Conservation (phyloP, 2,329 filamentous ascomycete species). For the Paracamarosporium sp. region DNA sequence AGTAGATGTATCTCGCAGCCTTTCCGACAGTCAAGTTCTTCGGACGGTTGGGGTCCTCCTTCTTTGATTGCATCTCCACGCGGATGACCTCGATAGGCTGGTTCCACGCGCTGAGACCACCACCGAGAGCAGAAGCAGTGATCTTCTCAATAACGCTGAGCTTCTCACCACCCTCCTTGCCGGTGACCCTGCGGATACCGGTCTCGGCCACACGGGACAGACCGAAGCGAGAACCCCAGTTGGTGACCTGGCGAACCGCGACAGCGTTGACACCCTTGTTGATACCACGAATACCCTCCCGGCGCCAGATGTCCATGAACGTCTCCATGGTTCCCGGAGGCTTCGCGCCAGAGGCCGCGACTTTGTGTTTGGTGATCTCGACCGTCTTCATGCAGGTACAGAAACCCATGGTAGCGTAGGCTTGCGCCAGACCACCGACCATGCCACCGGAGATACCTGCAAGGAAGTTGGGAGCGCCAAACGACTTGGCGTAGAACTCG, state of each 20-base stretch:
- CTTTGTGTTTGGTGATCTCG: conserved; percentile 98
- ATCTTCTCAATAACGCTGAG: conserved; percentile 87
- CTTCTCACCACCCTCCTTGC: conserved; percentile 82
- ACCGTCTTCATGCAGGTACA: conserved; percentile 99
- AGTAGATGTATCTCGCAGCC: conserved; percentile 83
- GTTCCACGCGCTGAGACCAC: conserved; percentile 97
- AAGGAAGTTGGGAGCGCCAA: conserved; percentile 85
- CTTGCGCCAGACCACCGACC: conserved; percentile 92
- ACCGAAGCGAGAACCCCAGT: conserved; percentile 97
- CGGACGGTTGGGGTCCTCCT: conserved; percentile 93
- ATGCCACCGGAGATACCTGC: conserved; percentile 91
- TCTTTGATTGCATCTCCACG: conserved; percentile 99
- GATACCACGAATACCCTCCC: conserved; percentile 92
- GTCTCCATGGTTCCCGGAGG: conserved; percentile 91
- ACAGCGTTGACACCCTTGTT: conserved; percentile 99
- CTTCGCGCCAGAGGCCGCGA: conserved; percentile 81
- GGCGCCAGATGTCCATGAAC: conserved; percentile 96
- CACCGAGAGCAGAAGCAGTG: conserved; percentile 82
- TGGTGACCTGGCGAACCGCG: conserved; percentile 98
- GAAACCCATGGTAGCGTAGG: conserved; percentile 99
- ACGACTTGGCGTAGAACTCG: conserved; percentile 87
- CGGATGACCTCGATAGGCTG: conserved; percentile 99
- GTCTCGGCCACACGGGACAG: conserved; percentile 89
- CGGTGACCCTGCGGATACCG: conserved; percentile 78
- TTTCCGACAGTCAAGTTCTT: conserved; percentile 99